phyloP scores from a whole-genome alignment of 257 asterid genomes.

The Nemophila menziesii region DNA sequence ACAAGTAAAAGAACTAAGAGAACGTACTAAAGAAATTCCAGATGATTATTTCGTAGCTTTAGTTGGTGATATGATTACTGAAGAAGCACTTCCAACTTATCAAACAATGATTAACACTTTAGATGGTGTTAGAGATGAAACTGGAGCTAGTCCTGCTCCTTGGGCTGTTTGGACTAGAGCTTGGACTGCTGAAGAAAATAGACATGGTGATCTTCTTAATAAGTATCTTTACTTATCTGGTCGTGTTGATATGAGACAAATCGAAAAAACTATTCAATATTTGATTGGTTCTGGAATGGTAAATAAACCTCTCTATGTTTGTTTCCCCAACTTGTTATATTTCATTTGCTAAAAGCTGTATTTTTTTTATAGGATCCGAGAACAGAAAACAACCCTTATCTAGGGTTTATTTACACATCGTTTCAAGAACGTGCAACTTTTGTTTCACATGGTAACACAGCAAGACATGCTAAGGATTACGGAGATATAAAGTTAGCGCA shows the following conservation, averaged over 20 bases:
- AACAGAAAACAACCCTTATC: slow-evolving; percentile 70
- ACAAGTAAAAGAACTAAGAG: slow-evolving; percentile 60
- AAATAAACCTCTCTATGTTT: no score
- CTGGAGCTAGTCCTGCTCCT: slow-evolving; percentile 61
- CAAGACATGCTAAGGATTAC: slow-evolving; percentile 54
- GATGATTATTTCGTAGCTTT: slow-evolving; percentile 58
- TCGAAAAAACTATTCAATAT: slow-evolving; percentile 78
- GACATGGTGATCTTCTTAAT: slow-evolving; percentile 65
- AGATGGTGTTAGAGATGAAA: slow-evolving; percentile 68
- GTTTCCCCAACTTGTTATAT: no score
- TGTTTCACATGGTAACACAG: slow-evolving; percentile 73
- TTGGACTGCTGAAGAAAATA: slow-evolving; percentile 61
- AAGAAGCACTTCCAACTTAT: slow-evolving; percentile 76
- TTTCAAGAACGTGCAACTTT: slow-evolving; percentile 86
- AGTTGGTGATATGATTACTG: slow-evolving; percentile 71
- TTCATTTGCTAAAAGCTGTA: no score
- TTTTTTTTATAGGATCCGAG: slow-evolving; percentile 66
- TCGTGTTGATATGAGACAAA: slow-evolving; percentile 64
- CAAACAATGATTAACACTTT: slow-evolving; percentile 75
- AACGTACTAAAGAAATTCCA: slow-evolving; percentile 55
- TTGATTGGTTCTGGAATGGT: slow-evolving; percentile 89
- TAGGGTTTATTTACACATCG: slow-evolving; percentile 75
- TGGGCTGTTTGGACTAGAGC: slow-evolving; percentile 76
- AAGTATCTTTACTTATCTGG: slow-evolving; percentile 59
- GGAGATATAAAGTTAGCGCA: slow-evolving; percentile 70